Base-by-base conservation (phyloP, 2,329 filamentous ascomycete species). In the Bipolaris sorokiniana region DNA sequence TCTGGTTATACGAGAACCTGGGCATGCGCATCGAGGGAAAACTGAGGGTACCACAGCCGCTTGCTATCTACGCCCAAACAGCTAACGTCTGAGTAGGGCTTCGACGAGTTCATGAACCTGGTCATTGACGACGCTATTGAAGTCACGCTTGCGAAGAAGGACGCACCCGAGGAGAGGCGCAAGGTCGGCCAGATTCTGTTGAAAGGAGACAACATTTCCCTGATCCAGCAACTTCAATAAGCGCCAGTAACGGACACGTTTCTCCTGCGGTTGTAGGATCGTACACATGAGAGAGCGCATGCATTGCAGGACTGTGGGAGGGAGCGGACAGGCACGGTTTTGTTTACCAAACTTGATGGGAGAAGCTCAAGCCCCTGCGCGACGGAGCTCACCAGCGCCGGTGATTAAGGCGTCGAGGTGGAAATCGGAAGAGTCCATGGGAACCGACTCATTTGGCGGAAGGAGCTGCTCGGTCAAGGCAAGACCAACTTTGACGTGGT, bases 81-180 rank as follows among this genome's bases (percentile, higher is more conserved):
- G 49, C 62, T 75, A 48, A 74, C 50, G 44, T 3, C 13, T 23
- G 62, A 34, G 36, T 61, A 97, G 92, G 93, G 95, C 13, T 99
- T 99, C 67, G 95, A 99, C 76, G 95, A 99, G 79, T 99, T 98
- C 81, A 97, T 99, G 93, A 99, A 99, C 81, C 83, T 99, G 48
- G 95, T 98, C 37, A 86, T 97, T 65, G 95, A 99, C 73, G 92
- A 99, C 69, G 95, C 95, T 28, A 87, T 97, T 55, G 94, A 98
- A 79, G 92, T 99, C 42, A 90, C 89, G 77, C 86, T 92, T 73
- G 83, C 91, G 53, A 92, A 90, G 62, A 96, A 96, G 82, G 89
- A 90, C 67, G 77, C 83, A 40, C 87, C 89, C 65, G 93, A 96
- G 79, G 88, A 86, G 65, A 85, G 93, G 76, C 88, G 91, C 77